Evolutionary conservation across 2,329 filamentous ascomycete genomes (phyloP).

Genomic region (Geosmithia putterillii): DNA sequence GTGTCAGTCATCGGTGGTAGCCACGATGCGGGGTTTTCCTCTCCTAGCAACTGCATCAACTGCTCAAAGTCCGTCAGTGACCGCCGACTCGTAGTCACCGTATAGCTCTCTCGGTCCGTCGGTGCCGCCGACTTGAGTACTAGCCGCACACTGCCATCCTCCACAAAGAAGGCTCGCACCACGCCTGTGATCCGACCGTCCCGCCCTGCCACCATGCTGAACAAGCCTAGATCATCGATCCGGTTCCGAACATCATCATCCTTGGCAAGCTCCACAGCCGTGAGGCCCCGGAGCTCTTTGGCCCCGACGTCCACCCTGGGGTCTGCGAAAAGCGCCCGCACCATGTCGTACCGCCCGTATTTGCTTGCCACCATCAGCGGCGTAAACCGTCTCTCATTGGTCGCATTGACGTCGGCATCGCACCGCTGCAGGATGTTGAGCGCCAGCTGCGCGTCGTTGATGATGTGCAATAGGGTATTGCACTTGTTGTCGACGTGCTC

Average conservation of each 20-base stretch:
- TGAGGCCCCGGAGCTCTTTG: constrained; percentile 77
- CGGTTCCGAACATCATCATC: constrained; percentile 95
- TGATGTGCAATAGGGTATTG: constrained; percentile 91
- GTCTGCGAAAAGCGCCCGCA: constrained; percentile 77
- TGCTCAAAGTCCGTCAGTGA: constrained; percentile 87
- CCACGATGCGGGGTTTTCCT: constrained; percentile 94
- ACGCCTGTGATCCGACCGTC: constrained; percentile 84
- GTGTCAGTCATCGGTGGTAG: constrained; percentile 67
- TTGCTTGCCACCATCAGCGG: constrained; percentile 97
- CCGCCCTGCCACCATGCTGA: constrained; percentile 57
- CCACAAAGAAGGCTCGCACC: constrained; percentile 91
- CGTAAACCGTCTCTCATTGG: constrained; percentile 90
- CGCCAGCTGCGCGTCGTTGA: constrained; percentile 73
- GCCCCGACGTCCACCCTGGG: constrained; percentile 75
- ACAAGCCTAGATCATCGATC: constrained; percentile 84
- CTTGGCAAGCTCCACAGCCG: constrained; percentile 91
- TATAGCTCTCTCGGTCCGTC: constrained; percentile 70
- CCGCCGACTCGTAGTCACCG: constrained; percentile 85
- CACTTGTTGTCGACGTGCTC: constrained; percentile 88
- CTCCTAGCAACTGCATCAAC: constrained; percentile 65
- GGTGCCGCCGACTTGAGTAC: constrained; percentile 90
- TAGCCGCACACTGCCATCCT: constrained; percentile 85
- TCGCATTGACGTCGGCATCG: constrained; percentile 92
- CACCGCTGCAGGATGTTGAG: constrained; percentile 66
- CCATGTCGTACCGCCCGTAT: constrained; percentile 89